Conservation (phyloP, 2,329 filamentous ascomycete species). For the Beauveria sp. region DNA sequence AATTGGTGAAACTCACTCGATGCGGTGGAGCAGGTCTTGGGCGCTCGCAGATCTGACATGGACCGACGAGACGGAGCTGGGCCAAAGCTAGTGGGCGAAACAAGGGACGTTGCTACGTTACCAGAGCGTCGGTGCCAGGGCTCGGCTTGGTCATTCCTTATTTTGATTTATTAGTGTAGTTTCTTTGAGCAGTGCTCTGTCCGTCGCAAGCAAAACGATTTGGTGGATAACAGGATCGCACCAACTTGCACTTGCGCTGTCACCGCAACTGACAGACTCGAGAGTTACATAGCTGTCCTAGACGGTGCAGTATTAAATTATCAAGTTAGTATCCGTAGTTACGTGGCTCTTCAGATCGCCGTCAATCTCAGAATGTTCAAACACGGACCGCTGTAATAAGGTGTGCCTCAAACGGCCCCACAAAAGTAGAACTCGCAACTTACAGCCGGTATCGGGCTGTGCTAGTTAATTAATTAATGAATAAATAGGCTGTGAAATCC, state of each 20-base stretch:
- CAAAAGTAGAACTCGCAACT: background rate
- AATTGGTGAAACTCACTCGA: too few species aligned
- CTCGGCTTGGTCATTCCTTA: too few species aligned
- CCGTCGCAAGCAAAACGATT: too few species aligned
- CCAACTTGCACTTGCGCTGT: background rate
- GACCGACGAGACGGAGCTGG: background rate
- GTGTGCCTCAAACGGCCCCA: background rate
- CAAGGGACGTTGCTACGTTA: background rate
- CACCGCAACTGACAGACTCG: background rate
- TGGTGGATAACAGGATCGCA: background rate
- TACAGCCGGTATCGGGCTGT: background rate
- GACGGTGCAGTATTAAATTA: too few species aligned
- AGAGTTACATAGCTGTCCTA: background rate
- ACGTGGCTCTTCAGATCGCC: background rate
- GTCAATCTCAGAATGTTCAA: background rate
- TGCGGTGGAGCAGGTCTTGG: background rate
- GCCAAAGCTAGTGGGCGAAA: background rate
- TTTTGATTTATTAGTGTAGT: too few species aligned
- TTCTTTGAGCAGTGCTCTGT: too few species aligned
- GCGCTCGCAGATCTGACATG: conserved; percentile 5
- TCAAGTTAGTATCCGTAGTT: too few species aligned
- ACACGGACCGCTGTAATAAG: background rate
- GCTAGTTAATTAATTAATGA: too few species aligned
- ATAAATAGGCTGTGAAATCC: background rate
- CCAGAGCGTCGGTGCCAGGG: background rate